Evolutionary conservation across 1,139 yeast species (phyloP).

Genomic region (Yamadazyma siamensis): DNA sequence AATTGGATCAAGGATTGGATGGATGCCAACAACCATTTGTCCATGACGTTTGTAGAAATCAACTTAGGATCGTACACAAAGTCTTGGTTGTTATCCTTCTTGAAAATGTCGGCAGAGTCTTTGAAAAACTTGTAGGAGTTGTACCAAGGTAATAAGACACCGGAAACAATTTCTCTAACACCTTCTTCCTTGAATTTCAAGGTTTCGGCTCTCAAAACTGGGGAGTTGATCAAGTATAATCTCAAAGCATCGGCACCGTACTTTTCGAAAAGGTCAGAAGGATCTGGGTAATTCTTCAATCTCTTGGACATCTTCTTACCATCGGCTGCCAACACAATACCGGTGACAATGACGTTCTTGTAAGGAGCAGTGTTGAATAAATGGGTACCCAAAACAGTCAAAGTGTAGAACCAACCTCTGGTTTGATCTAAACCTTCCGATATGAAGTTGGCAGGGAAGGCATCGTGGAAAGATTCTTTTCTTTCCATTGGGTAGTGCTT

Average conservation of each 20-base stretch:
- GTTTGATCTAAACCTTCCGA: slow-evolving; percentile 99
- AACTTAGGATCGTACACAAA: slow-evolving; percentile 69
- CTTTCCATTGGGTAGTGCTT: slow-evolving; percentile 95
- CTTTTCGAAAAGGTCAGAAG: slow-evolving; percentile 70
- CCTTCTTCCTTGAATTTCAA: slow-evolving; percentile 98
- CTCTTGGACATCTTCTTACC: slow-evolving; percentile 99
- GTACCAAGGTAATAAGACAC: slow-evolving; percentile 97
- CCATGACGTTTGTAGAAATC: slow-evolving; percentile 86
- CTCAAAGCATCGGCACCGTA: slow-evolving; percentile 99
- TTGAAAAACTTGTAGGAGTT: slow-evolving; percentile 94
- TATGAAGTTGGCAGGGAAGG: slow-evolving; percentile 96
- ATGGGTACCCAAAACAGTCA: slow-evolving; percentile 94
- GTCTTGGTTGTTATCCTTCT: slow-evolving; percentile 68
- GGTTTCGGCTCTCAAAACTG: slow-evolving; percentile 94
- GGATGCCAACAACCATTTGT: slow-evolving; percentile 93
- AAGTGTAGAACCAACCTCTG: slow-evolving; percentile 99
- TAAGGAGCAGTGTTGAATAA: slow-evolving; percentile 90
- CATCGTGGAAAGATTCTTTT: slow-evolving; percentile 64
- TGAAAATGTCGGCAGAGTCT: slow-evolving; percentile 83
- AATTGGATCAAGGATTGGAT: slow-evolving; percentile 83
- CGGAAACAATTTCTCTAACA: slow-evolving; percentile 94
- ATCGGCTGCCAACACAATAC: slow-evolving; percentile 95
- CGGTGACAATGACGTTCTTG: slow-evolving; percentile 92
- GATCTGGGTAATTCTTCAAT: slow-evolving; percentile 97
- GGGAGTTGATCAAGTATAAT: slow-evolving; percentile 92